phyloP scores from a whole-genome alignment of 352 stramenopile species.

The Pythium coloratum region DNA sequence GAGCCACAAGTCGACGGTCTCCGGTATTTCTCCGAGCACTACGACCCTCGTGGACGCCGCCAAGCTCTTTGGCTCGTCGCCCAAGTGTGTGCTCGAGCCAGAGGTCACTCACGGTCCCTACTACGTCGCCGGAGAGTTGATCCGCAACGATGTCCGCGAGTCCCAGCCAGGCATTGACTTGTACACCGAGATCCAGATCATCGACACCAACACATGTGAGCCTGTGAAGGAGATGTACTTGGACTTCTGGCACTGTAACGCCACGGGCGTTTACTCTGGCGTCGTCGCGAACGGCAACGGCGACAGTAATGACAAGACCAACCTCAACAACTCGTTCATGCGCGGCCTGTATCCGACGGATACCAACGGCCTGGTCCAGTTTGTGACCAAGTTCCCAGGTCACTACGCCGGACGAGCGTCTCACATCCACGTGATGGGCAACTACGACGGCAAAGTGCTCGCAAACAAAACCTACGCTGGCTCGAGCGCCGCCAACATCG shows the following conservation, averaged over 20 bases:
- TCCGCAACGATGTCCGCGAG: constrained; percentile 18
- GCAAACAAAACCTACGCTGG: constrained; percentile 19
- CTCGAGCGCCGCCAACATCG: constrained; percentile 12
- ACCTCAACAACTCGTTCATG: constrained; percentile 15
- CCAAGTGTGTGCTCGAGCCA: constrained; percentile 11
- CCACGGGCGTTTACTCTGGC: constrained; percentile 23
- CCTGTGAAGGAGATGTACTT: constrained; percentile 13
- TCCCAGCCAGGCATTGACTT: constrained; percentile 16
- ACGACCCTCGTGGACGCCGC: neutral
- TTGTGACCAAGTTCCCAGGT: constrained; percentile 23
- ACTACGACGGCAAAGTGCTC: constrained; percentile 15
- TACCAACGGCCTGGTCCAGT: constrained; percentile 18
- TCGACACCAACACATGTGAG: constrained; percentile 19
- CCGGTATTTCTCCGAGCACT: neutral
- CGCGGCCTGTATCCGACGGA: constrained; percentile 17
- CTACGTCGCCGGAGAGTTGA: constrained; percentile 18
- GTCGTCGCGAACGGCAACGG: constrained; percentile 16
- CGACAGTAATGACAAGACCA: constrained; percentile 10
- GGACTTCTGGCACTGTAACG: constrained; percentile 25
- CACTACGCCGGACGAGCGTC: constrained; percentile 16
- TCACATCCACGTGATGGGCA: constrained; percentile 19
- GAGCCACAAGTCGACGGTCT: constrained; percentile 10
- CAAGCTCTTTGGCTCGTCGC: neutral
- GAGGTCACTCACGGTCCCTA: constrained; percentile 16
- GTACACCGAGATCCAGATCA: constrained; percentile 17